Conservation (phyloP, 1,139 yeast species). For the Debaryomyces coudertii region DNA sequence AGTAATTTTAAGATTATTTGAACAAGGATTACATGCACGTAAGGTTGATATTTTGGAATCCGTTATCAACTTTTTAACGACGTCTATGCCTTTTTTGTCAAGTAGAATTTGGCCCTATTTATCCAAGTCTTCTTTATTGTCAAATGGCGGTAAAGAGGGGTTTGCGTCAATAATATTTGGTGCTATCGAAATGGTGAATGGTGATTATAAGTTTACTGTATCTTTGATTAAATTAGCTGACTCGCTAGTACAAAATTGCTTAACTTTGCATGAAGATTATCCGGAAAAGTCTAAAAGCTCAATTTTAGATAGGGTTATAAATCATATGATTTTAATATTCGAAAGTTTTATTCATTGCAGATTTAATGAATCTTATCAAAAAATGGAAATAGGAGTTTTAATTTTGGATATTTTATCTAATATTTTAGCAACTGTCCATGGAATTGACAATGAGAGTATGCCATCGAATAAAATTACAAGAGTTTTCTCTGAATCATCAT, state of each 20-base stretch:
- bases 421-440: conserved; percentile 58
- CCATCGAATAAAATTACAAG: conserved; percentile 48
- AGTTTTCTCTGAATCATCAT: conserved; percentile 55
- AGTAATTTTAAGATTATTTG: conserved; percentile 64
- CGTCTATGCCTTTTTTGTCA: conserved; percentile 54
- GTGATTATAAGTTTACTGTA: conserved; percentile 66
- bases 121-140: conserved; percentile 65
- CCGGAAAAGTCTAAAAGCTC: conserved; percentile 52
- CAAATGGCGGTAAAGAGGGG: conserved; percentile 72
- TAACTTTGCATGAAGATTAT: conserved; percentile 40
- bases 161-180: conserved; percentile 65
- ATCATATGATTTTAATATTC: conserved; percentile 65
- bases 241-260: conserved; percentile 56
- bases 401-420: conserved; percentile 59
- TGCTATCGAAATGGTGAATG: conserved; percentile 71
- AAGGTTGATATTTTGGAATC: conserved; percentile 49
- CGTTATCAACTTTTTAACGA: conserved; percentile 54
- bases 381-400: conserved; percentile 62
- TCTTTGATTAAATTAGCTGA: conserved; percentile 58
- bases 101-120: conserved; percentile 80
- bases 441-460: conserved; percentile 50
- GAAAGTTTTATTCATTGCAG: conserved; percentile 78
- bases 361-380: conserved; percentile 58
- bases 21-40: conserved; percentile 65
- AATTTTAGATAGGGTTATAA: conserved; percentile 57